Base-by-base conservation (phyloP, 768 basidiomycete genomes). In the Auriscalpium vulgare region DNA sequence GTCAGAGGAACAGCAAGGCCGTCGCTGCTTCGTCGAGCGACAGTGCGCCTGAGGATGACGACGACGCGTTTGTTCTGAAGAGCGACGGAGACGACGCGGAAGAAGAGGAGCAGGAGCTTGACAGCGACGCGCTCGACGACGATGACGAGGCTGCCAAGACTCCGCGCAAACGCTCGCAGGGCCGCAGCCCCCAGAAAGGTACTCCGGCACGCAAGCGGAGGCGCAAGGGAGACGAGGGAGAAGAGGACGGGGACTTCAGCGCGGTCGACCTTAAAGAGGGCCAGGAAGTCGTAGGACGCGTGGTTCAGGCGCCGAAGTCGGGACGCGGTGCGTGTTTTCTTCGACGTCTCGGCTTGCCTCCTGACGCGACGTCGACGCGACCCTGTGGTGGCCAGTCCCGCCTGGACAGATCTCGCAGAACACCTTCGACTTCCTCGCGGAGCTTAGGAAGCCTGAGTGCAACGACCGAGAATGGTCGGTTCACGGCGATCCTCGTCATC, bases 381-480 rank as follows among this genome's bases (percentile, higher is more conserved):
- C 29, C 29, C 29, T 4, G 29, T 29, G 29, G 29, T 29, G 29
- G 29, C 29, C 36, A 89, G 93, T 91, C 0, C 87, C 91, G 0
- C 80, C 91, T 10, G 94, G 93, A 10, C 83, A 84, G 68, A 82
- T 97, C 65, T 95, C 93, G 2, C 76, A 84, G 63, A 95, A 97
- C 61, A 91, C 88, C 3, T 69, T 97, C 37, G 72, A 90, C 64
- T 97, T 97, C 66, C 68, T 95, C 54, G 71, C 61, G 8, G 75
- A 85, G 23, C 74, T 97, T 43, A 78, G 78, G 64, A 81, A 89
- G 56, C 87, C 91, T 1, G 77, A 81, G 46, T 84, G 84, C 65
- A 94, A 97, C 59, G 88, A 97, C 66, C 78, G 92, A 4, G 78
- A 85, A 71, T 91, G 91, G 92, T 90, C 55, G 57, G 78, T 53